Conservation (phyloP, 805 yeast species). For the Wickerhamomyces bisporus region DNA sequence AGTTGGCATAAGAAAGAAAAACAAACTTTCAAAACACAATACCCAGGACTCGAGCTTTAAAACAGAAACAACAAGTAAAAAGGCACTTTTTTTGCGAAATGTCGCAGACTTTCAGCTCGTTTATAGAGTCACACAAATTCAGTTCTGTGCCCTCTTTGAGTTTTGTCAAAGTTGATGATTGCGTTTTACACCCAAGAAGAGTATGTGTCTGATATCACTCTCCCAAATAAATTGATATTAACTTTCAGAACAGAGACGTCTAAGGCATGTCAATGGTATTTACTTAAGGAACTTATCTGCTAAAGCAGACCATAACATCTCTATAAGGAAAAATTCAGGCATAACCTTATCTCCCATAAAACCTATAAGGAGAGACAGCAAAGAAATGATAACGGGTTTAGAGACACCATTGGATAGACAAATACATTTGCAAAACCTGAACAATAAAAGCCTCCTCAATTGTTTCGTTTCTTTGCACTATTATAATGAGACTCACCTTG, state of each 20-base stretch:
- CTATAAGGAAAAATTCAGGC: slow-evolving; percentile 1
- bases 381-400: slow-evolving; percentile 9
- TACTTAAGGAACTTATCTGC: slow-evolving; percentile 15
- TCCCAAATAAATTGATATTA: too few relatives aligned
- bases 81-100: background rate
- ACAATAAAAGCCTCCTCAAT: slow-evolving; percentile 25
- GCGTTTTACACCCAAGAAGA: slow-evolving; percentile 16
- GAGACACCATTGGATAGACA: slow-evolving; percentile 21
- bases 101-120: background rate
- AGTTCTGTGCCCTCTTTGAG: background rate
- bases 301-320: background rate
- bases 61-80: background rate
- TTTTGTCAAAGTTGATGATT: slow-evolving; percentile 9
- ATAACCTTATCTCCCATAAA: background rate
- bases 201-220: too few relatives aligned
- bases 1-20: background rate
- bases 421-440: slow-evolving; percentile 23
- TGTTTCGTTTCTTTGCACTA: slow-evolving; percentile 33
- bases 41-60: too few relatives aligned
- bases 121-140: background rate
- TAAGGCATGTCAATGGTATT: slow-evolving; percentile 17
- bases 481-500: slow-evolving; percentile 15
- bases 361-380: slow-evolving; percentile 10
- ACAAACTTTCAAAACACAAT: too few relatives aligned
- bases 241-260: slow-evolving; percentile 19